A percentile compares a stretch with the other conserved stretches of the same genome.
Evolutionary conservation across 805 yeast genomes (phyloP).

Genomic region (Candida methanosorbosa): DNA sequence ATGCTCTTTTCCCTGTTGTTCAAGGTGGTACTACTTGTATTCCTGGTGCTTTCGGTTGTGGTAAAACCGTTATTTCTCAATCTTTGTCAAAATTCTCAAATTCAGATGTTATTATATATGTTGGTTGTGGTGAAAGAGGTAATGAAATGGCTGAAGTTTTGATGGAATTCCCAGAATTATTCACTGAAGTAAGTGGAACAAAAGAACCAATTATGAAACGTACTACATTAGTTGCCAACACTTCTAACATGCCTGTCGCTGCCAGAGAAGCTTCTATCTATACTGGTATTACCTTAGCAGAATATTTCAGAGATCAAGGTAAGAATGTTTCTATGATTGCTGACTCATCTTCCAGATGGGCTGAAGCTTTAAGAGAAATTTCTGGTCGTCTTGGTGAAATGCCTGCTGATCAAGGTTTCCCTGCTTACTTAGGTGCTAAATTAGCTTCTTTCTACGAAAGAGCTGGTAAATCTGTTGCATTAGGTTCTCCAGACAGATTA

Average conservation of each 20-base stretch:
- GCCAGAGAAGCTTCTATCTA: conserved; percentile 99
- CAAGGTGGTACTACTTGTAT: conserved; percentile 99
- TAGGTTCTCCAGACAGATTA: conserved; percentile 92
- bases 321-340: conserved; percentile 99
- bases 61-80: conserved; percentile 97
- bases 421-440: conserved; percentile 98
- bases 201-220: conserved; percentile 99
- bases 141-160: conserved; percentile 99
- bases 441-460: conserved; percentile 98
- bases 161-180: conserved; percentile 98
- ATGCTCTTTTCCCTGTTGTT: conserved; percentile 96
- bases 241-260: conserved; percentile 99
- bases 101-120: conserved; percentile 93
- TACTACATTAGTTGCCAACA: conserved; percentile 96
- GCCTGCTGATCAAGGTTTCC: conserved; percentile 99
- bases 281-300: conserved; percentile 98
- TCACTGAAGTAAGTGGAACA: conserved; percentile 82
- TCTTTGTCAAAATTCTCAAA: conserved; percentile 94
- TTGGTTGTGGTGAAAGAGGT: conserved; percentile 95
- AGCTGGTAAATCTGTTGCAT: conserved; percentile 93
- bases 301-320: conserved; percentile 99
- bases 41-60: conserved; percentile 99
- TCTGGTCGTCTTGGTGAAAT: conserved; percentile 99
- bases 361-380: conserved; percentile 98
- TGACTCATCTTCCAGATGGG: conserved; percentile 99